Evolutionary conservation across 176 grass and related monocot species (phyloP).

Genomic region (Aegilops tauschii): DNA sequence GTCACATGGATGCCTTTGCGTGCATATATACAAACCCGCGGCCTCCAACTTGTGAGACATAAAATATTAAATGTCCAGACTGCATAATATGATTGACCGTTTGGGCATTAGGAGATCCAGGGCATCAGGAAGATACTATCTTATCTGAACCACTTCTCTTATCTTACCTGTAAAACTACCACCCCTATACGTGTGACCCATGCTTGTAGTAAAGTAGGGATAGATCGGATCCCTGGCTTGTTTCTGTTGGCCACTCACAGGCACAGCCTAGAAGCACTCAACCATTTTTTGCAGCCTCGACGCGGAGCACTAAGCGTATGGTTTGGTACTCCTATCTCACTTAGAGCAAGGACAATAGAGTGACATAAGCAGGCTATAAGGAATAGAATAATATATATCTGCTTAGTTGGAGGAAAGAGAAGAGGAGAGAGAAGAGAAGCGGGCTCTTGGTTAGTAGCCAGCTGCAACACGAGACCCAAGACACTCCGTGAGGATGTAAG

Average conservation of each 20-base stretch:
- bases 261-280: conserved; percentile 22
- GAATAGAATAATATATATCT: too few species aligned
- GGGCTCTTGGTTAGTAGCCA: too few species aligned
- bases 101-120: conserved; percentile 23
- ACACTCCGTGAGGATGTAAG: too few species aligned
- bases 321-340: conserved; percentile 32
- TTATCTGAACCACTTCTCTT: conserved; percentile 23
- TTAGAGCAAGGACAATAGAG: background rate
- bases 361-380: too few species aligned
- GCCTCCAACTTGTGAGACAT: conserved; percentile 47
- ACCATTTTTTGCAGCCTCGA: background rate
- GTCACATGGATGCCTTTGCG: background rate
- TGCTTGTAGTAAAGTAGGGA: background rate
- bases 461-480: too few species aligned
- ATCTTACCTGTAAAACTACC: background rate
- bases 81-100: conserved; percentile 3
- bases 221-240: conserved; percentile 6
- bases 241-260: conserved; percentile 17
- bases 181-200: background rate
- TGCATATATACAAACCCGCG: background rate
- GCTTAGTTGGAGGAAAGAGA: too few species aligned
- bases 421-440: too few species aligned
- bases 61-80: conserved; percentile 29
- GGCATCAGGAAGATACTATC: conserved; percentile 14
- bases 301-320: conserved; percentile 30